Evolutionary conservation across 805 yeast species (phyloP).

Genomic region (Yamadazyma sp.): DNA sequence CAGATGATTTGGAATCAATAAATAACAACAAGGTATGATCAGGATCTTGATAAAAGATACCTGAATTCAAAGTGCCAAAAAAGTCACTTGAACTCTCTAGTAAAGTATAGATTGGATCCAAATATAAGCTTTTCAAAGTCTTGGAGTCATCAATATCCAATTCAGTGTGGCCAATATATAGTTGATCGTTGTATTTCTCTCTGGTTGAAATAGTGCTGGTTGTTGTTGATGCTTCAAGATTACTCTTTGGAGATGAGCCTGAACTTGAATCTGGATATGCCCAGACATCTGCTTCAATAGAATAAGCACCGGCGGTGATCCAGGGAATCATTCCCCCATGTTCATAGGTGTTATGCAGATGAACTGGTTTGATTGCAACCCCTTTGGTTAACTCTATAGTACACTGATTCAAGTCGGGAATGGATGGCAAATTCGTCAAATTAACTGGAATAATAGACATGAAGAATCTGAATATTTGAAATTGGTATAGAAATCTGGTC

Average conservation of each 20-base stretch:
- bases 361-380: constrained; percentile 1
- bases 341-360: constrained; percentile 7
- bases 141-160: constrained; percentile 41
- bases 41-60: constrained; percentile 41
- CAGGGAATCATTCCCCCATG: constrained; percentile 27
- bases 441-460: no score
- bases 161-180: constrained; percentile 63
- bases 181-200: constrained; percentile 23
- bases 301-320: constrained; percentile 49
- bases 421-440: no score
- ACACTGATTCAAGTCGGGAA: no score
- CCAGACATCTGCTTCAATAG: constrained; percentile 70
- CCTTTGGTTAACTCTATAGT: constrained; percentile 3
- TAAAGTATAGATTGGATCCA: constrained; percentile 49
- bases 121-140: constrained; percentile 49
- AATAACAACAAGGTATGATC: constrained; percentile 54
- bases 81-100: constrained; percentile 46
- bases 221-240: constrained; percentile 23
- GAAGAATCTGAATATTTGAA: no score
- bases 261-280: constrained; percentile 1
- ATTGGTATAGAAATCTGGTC: no score
- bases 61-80: constrained; percentile 18
- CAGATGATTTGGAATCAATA: constrained; percentile 60
- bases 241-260: background rate
- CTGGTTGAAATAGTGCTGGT: constrained; percentile 23